Evolutionary conservation across 164 flowering plant species (phyloP).

Genomic region (Magnolia kwangsiensis): DNA sequence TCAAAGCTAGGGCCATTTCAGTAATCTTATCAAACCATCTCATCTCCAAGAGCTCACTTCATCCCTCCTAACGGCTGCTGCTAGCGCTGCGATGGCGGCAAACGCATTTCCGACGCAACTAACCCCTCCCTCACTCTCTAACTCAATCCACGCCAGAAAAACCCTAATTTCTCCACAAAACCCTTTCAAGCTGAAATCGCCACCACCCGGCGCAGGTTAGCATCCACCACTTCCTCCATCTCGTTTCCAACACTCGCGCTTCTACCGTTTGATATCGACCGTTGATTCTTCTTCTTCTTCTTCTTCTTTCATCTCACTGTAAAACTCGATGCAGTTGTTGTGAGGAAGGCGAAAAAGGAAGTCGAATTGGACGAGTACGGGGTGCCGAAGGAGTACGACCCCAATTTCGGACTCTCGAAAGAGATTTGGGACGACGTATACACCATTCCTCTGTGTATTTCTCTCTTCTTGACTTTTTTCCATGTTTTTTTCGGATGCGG

Average conservation of each 20-base stretch:
- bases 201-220: neutral
- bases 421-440: slow-evolving; percentile 17
- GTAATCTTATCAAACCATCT: neutral
- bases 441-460: neutral
- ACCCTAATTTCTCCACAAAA: neutral
- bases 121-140: neutral
- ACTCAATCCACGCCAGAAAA: neutral
- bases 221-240: neutral
- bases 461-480: neutral
- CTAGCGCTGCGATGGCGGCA: neutral
- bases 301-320: neutral
- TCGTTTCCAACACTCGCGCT: neutral
- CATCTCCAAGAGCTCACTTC: neutral
- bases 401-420: slow-evolving; percentile 8
- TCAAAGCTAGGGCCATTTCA: neutral
- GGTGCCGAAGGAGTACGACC: slow-evolving; percentile 15
- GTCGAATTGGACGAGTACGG: slow-evolving; percentile 12
- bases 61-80: neutral
- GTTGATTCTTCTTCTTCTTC: neutral
- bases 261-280: neutral
- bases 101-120: neutral
- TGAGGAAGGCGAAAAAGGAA: slow-evolving; percentile 1
- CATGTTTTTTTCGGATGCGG: too few relatives aligned
- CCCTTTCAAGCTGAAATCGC: neutral
- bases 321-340: neutral